Evolutionary conservation across 2,329 filamentous ascomycete genomes (phyloP).

Genomic region (Cladosporium cucumerinum): DNA sequence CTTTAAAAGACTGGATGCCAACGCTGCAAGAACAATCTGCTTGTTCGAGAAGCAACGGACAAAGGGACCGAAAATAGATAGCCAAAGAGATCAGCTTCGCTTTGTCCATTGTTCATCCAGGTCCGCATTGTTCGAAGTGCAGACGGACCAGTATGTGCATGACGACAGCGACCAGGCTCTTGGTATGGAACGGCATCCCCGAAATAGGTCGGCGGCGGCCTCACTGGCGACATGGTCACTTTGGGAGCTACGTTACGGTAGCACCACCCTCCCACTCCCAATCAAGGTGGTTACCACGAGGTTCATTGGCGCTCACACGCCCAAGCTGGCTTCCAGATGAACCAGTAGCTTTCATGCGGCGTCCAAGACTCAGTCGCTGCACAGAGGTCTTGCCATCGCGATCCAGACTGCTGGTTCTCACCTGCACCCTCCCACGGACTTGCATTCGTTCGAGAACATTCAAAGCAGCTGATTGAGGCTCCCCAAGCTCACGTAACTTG

Average conservation of each 20-base stretch:
- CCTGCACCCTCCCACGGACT: conserved; percentile 21
- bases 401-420: conserved; percentile 21
- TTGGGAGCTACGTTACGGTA: background rate
- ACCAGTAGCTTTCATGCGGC: conserved; percentile 19
- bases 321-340: background rate
- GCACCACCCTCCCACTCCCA: conserved; percentile 14
- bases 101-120: background rate
- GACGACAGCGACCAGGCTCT: background rate
- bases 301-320: background rate
- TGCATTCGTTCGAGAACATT: conserved; percentile 23
- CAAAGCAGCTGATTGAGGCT: conserved; percentile 17
- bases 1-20: background rate
- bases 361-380: conserved; percentile 17
- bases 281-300: conserved; percentile 1
- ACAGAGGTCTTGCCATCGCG: conserved; percentile 18
- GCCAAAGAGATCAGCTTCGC: background rate
- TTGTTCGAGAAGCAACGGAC: background rate
- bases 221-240: background rate
- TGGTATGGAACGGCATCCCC: background rate
- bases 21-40: background rate
- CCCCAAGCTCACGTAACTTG: conserved; percentile 15
- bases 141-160: background rate
- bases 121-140: background rate
- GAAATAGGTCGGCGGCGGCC: background rate
- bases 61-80: background rate